Evolutionary conservation across 148 eudicot genomes (phyloP).

Genomic region (Heliosperma pusillum): DNA sequence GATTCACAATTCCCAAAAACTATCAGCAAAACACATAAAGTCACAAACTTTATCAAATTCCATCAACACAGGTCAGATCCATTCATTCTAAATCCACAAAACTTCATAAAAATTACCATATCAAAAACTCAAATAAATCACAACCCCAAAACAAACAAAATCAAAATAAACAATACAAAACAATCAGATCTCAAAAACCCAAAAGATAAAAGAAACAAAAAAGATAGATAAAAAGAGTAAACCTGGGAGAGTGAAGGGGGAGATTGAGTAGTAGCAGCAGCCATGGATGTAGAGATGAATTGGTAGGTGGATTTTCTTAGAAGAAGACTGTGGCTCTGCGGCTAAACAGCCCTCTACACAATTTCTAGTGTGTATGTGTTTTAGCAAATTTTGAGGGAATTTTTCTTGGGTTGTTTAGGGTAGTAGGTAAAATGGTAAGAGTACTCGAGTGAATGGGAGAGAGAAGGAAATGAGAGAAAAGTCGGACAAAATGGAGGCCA

Average conservation of each 20-base stretch:
- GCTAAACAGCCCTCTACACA: background rate
- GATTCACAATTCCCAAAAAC: background rate
- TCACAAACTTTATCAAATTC: background rate
- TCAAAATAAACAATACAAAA: background rate
- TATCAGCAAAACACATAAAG: background rate
- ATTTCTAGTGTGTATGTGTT: background rate
- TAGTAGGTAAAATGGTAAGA: background rate
- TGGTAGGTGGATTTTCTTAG: background rate
- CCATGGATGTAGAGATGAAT: constrained; percentile 21
- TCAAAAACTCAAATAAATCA: background rate
- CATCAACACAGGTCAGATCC: constrained; percentile 9
- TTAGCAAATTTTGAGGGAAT: background rate
- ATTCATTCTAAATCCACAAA: background rate
- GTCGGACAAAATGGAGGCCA: constrained; percentile 8
- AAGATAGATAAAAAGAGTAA: constrained; percentile 11
- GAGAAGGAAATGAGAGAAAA: constrained; percentile 2
- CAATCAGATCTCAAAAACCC: background rate
- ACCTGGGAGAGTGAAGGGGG: constrained; percentile 39
- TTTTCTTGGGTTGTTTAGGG: background rate
- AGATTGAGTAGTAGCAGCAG: constrained; percentile 22
- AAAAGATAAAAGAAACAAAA: background rate
- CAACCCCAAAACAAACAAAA: background rate
- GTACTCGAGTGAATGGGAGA: background rate
- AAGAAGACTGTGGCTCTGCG: constrained; percentile 13
- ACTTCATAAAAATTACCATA: background rate